Base-by-base conservation (phyloP, 1,284 basidiomycete genomes). In the Cryptococcus jaspeensis region DNA sequence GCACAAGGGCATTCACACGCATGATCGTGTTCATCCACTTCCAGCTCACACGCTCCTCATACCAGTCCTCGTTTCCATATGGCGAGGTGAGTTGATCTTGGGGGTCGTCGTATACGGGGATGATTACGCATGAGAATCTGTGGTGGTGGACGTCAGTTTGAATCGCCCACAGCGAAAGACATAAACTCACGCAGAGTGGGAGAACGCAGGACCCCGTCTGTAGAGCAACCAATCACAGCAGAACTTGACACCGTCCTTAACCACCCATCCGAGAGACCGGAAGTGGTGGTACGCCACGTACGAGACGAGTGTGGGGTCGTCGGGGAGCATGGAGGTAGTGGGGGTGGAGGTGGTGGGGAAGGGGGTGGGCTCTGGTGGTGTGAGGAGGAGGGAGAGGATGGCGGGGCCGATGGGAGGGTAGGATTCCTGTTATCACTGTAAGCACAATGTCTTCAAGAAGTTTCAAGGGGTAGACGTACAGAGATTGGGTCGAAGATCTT, bases 21-120 rank as follows among this genome's bases (percentile, higher is more conserved):
- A 97, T 99, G 58, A 98, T 84, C 1, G 96, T 99, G 74, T 90
- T 92, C 39, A 99, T 84, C 93, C 94, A 98, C 12, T 90, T 85
- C 96, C 96, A 99, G 35, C 85, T 82, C 69, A 89, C 87, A 1
- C 88, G 85, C n/a, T 85, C 81, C 86, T 88, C 69, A 82, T 84
- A 46, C 68, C 72, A 74, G 52, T 78, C 75, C 39, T 67, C 66
- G 2, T 61, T 56, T 1, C 62, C 65, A 64, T 87, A 84, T 12
- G 45, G 83, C 5, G 86, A 89, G 0, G 79, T 72, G 20, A 79
- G 75, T 56, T 84, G 82, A 72, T 98, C 94, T 43, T 79, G 76
- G 0, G 84, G 81, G 65, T 96, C 87, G 78, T 90, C 87, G 69
- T 97, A 98, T 1, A 89, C 87, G 0, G 95, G 95, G 53, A 92